A percentile compares a stretch with the other conserved stretches of the same genome.
phyloP scores from a whole-genome alignment of 1,284 basidiomycete species.

The Tilletia indica region DNA sequence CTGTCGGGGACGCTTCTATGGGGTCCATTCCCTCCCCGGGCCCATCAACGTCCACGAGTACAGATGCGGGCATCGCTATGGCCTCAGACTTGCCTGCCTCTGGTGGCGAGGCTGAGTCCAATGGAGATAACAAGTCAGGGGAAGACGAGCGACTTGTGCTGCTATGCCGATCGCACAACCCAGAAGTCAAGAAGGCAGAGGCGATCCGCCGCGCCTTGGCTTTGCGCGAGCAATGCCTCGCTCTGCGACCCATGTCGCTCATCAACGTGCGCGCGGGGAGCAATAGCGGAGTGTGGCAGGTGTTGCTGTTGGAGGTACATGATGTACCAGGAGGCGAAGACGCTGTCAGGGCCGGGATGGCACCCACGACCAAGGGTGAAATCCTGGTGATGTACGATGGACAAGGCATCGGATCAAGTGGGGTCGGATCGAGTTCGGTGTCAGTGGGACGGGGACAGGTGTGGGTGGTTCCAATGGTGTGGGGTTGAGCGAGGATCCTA shows the following conservation, averaged over 20 bases:
- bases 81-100: too few species aligned
- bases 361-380: constrained; percentile 3
- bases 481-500: too few species aligned
- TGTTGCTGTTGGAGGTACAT: background rate
- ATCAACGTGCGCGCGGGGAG: constrained; percentile 36
- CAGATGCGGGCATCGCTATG: too few species aligned
- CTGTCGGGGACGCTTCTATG: too few species aligned
- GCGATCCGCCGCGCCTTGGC: constrained; percentile 34
- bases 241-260: constrained; percentile 28
- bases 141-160: constrained; percentile 45
- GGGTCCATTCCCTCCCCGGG: too few species aligned
- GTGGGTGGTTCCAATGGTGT: too few species aligned
- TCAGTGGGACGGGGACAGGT: background rate
- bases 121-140: constrained; percentile 9
- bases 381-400: constrained; percentile 14
- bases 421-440: constrained; percentile 13
- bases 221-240: constrained; percentile 30
- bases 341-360: background rate
- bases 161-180: constrained; percentile 52
- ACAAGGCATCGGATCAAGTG: constrained; percentile 11
- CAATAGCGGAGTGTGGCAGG: constrained; percentile 33
- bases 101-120: background rate
- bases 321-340: background rate
- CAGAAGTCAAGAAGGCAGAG: constrained; percentile 36
- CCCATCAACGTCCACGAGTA: too few species aligned